phyloP scores from a whole-genome alignment of 1,139 yeast species.

The Geotrichum fermentans region DNA sequence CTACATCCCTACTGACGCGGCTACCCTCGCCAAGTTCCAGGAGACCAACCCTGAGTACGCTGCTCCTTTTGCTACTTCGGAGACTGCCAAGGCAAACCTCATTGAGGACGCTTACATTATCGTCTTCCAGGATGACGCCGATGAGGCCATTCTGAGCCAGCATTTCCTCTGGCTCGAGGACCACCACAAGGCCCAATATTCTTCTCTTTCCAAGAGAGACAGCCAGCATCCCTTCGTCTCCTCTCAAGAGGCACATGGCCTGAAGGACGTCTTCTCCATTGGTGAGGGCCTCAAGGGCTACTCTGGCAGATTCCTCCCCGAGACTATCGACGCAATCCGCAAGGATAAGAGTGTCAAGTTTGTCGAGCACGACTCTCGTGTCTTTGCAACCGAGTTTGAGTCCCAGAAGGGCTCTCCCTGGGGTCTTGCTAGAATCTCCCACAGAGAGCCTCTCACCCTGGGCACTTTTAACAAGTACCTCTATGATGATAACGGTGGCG shows the following conservation, averaged over 20 bases:
- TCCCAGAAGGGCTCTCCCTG: conserved; percentile 86
- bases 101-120: conserved; percentile 22
- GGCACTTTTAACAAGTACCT: conserved; percentile 78
- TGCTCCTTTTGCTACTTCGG: conserved; percentile 21
- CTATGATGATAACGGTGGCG: conserved; percentile 75
- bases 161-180: conserved; percentile 21
- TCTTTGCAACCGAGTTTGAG: conserved; percentile 57
- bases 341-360: conserved; percentile 47
- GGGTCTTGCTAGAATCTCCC: conserved; percentile 94
- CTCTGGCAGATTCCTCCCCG: conserved; percentile 65
- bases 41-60: conserved; percentile 1
- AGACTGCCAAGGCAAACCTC: conserved; percentile 15
- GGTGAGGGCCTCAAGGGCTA: conserved; percentile 43
- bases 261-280: conserved; percentile 60
- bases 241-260: conserved; percentile 45
- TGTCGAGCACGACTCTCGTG: conserved; percentile 77
- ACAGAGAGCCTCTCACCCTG: conserved; percentile 52
- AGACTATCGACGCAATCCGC: conserved; percentile 54
- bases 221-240: conserved; percentile 41
- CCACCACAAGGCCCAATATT: conserved; percentile 11
- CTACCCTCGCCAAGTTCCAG: conserved; percentile 8
- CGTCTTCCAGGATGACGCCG: conserved; percentile 21
- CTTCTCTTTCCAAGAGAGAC: conserved; percentile 19
- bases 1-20: conserved; percentile 48
- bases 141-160: conserved; percentile 15